phyloP scores from a whole-genome alignment of 108 stramenopile species.

The Skeletonema potamos region DNA sequence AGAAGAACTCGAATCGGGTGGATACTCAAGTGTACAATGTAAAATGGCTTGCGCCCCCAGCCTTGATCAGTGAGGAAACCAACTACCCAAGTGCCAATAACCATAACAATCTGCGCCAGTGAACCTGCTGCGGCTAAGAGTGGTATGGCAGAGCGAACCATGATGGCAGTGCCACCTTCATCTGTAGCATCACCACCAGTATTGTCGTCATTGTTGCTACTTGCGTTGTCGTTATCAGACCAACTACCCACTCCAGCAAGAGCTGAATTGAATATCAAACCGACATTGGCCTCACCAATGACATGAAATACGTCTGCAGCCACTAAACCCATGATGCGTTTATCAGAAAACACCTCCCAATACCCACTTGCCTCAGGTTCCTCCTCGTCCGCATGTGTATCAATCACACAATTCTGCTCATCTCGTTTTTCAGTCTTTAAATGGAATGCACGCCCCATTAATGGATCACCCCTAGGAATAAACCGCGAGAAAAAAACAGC shows the following conservation, averaged over 20 bases:
- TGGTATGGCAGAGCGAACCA: conserved; percentile 28
- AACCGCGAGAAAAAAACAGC: conserved; percentile 26
- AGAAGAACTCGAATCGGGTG: conserved; percentile 29
- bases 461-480: conserved; percentile 24
- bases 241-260: conserved; percentile 19
- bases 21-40: conserved; percentile 25
- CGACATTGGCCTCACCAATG: conserved; percentile 37
- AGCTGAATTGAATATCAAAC: conserved; percentile 31
- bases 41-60: conserved; percentile 38
- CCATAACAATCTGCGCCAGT: conserved; percentile 33
- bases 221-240: background rate
- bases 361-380: conserved; percentile 19
- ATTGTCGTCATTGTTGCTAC: conserved; percentile 6
- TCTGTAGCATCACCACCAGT: background rate
- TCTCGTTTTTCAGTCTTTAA: conserved; percentile 9
- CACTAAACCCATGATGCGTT: conserved; percentile 6
- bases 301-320: conserved; percentile 23
- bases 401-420: conserved; percentile 25
- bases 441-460: conserved; percentile 40
- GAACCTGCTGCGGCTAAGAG: conserved; percentile 31
- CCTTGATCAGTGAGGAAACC: conserved; percentile 27
- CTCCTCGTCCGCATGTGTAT: conserved; percentile 23
- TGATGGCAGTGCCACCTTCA: conserved; percentile 14
- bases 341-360: conserved; percentile 35
- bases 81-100: conserved; percentile 31